These are phyloP conservation scores for Cyclotella baltica DNA, from an alignment of 108 stramenopile genomes.

Conservation along the genomic window DNA sequence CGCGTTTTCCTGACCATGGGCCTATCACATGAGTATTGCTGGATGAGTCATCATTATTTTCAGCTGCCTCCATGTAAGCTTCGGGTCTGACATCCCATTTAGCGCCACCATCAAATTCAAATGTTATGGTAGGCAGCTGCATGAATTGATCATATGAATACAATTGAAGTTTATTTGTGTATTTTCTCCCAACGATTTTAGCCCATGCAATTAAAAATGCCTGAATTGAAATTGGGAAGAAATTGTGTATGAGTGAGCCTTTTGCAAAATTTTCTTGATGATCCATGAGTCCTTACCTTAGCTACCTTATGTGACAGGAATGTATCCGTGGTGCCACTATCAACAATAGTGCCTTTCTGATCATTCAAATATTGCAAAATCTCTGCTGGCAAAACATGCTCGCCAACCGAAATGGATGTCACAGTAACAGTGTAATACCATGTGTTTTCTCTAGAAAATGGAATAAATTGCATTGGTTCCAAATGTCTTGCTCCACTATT, in stretches of 20 bases:
- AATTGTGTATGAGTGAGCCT: no score
- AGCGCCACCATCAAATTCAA: slow-evolving; percentile 61
- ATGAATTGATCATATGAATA: slow-evolving; percentile 68
- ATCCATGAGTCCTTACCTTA: slow-evolving; percentile 11
- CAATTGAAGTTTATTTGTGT: slow-evolving; percentile 37
- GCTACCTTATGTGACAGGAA: slow-evolving; percentile 77
- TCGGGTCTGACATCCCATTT: slow-evolving; percentile 53
- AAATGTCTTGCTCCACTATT: slow-evolving; percentile 32
- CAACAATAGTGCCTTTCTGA: slow-evolving; percentile 95
- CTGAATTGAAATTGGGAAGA: not conserved
- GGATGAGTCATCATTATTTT: not conserved
- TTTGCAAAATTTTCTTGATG: not conserved
- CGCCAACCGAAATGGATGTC: slow-evolving; percentile 40
- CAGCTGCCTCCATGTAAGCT: slow-evolving; percentile 76
- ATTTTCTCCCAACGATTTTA: slow-evolving; percentile 53
- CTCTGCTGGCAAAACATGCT: slow-evolving; percentile 20
- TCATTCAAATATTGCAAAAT: slow-evolving; percentile 56
- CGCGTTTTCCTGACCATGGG: slow-evolving; percentile 54
- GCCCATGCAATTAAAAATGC: slow-evolving; percentile 75
- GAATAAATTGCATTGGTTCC: slow-evolving; percentile 65
- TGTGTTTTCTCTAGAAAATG: slow-evolving; percentile 53
- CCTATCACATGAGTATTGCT: no score
- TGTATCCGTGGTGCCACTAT: slow-evolving; percentile 97
- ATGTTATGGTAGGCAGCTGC: slow-evolving; percentile 59
- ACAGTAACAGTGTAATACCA: slow-evolving; percentile 60